Base-by-base conservation (phyloP, 257 asterid species). In the Solanum virginianum region DNA sequence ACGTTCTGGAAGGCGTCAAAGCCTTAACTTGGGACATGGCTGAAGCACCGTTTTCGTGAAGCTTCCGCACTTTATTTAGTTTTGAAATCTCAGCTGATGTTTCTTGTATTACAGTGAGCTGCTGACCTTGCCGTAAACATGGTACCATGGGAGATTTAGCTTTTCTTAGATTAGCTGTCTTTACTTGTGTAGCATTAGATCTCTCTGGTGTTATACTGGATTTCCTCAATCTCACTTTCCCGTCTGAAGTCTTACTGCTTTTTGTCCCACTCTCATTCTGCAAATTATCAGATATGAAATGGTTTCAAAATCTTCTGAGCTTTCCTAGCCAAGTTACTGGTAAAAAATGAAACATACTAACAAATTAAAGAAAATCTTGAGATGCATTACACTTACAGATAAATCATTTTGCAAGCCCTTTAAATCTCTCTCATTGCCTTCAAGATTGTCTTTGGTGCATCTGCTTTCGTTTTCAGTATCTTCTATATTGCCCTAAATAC, bases 91-190 rank as follows among this genome's bases (percentile, higher is more conserved):
- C 85, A 6, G 94, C 87, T 62, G 93, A 89, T 80, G 75, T 63
- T 90, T 90, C 94, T 49, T 83, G 87, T 80, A 87, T 91, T 60
- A 86, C 91, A n/a, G 87, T 90, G 36, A 91, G 95, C 85, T 91
- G 89, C 88, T 86, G 88, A 84, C 92, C 92, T 26, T 94, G 93
- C 47, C 85, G 85, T 86, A 88, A 69, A 86, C n/a, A 83, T 55
- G 94, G 80, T 69, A 68, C 71, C 83, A 29, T 66, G 71, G 95
- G 87, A 65, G 92, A 90, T 69, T 72, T 88, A 68, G 70, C 85
- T 88, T 92, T 93, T 88, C 92, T 90, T 26, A 54, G 24, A 72
- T 86, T 80, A 91, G 82, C 83, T 72, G 41, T 93, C 88, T 32
- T 53, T 88, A 32, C 91, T 72, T 59, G 79, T 15, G 49, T 63